Evolutionary conservation across 1,139 yeast genomes (phyloP), one percentile per base, ranked within the genome.

Genomic region (Zygoascus hellenicus): DNA sequence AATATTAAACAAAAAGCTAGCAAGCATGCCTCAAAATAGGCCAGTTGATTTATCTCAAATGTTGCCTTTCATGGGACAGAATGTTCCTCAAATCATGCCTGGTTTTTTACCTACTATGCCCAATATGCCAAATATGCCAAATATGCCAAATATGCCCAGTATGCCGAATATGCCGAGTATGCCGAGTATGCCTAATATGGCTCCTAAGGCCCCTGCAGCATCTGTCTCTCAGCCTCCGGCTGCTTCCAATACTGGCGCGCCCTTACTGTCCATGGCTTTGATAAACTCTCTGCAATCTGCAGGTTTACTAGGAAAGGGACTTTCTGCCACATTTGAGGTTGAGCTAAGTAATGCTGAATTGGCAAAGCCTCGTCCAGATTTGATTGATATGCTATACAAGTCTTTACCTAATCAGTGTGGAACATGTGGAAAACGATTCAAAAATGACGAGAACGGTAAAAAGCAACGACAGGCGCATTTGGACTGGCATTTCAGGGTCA

Each of bases 401-500:
- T 68, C 74, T 17, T 78, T 83, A 59, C 81, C 95, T 5, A 77
- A 85, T 51, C 92, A 88, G 64, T 94, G 98, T 69, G 78, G 86
- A 14, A 80, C 83, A 15, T 94, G 98, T 68, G 95, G 97, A 30
- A 87, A 86, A 61, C 71, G 99, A 53, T 94, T 90, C 62, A 73
- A 79, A 6, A 76, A 77, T 45, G 78, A 82, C 39, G 70, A 68
- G 1, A 77, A 74, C 46, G 95, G 94, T 2, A 71, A 74, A 14
- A 68, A 66, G 17, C 74, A 76, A 49, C 74, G 83, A 51, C 67
- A 72, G 40, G 72, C 73, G 7, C 98, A 92, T 66, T 70, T 88
- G 57, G 98, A 92, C 66, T 92, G 97, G 97, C 98, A 92, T 70
- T 89, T 89, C 70, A 78, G 97, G 60, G 85, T 88, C 47, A 90